Base-by-base conservation (phyloP, 495 filamentous ascomycete genomes). In the Geopyxis carbonaria region DNA sequence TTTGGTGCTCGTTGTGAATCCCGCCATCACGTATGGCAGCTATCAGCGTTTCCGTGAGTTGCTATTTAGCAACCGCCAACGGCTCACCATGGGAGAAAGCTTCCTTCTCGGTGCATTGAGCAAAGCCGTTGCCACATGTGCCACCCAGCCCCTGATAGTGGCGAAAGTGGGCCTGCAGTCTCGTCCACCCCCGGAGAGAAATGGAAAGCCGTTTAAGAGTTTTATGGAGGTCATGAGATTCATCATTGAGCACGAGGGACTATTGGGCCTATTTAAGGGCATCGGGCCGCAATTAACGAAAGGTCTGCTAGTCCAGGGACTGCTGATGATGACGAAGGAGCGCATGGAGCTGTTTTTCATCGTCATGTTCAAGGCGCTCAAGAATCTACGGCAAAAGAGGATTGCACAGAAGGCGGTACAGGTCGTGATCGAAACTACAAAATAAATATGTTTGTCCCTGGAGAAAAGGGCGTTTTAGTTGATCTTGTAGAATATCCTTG, bases 241-340 rank as follows among this genome's bases (percentile, higher is more conserved):
- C 53, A 93, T 95, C 44, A 57, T 93, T 31, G 61, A 93, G 47
- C 75, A 92, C 45, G 89, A 99, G 58, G 89, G 89, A 6, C 46
- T 67, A 2, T 47, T 77, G 14, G 78, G 80, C 14, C 68, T 95
- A 10, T 95, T 94, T 67, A 99, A 95, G 64, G 89, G 89, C 16
- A 92, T 99, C 55, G 87, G 75, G 0, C 89, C 89, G 0, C 89
- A 99, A 57, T 76, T 99, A 34, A 51, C 79, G 32, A 99, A 99
- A 60, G 89, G 91, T 13, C 61, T 99, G 31, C 50, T 95, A 31
- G 89, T 99, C 4, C 89, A 99, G 54, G 89, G 89, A 38, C 64
- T 95, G 34, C 63, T 99, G 18, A 99, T 99, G 89, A 99, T 95
- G 89, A 92, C 82, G 3, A 99, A 99, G 64, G 91, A 99, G 61